These are phyloP conservation scores for Fusarium sp. DNA, from an alignment of 2,329 filamentous ascomycete genomes.

Conservation along the genomic window DNA sequence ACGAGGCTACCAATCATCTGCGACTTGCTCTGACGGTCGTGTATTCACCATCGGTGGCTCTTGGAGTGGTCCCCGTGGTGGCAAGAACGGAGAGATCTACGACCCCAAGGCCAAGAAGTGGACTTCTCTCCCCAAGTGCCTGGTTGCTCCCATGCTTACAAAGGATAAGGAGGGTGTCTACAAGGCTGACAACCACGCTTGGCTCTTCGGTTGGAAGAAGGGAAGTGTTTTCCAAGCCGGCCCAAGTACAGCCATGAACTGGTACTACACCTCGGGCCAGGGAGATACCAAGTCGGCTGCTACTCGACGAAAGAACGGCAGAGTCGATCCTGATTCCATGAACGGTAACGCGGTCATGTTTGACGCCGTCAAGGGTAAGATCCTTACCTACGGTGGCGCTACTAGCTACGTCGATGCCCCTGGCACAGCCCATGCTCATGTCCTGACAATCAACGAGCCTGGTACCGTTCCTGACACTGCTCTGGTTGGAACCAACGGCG, in stretches of 20 bases:
- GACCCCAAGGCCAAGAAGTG: slow-evolving; percentile 30
- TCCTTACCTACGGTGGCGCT: slow-evolving; percentile 67
- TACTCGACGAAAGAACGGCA: slow-evolving; percentile 49
- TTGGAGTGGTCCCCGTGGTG: slow-evolving; percentile 35
- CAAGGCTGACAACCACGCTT: slow-evolving; percentile 52
- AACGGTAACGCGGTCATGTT: slow-evolving; percentile 71
- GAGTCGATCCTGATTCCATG: slow-evolving; percentile 66
- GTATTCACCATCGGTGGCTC: slow-evolving; percentile 43
- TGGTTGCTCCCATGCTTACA: slow-evolving; percentile 65
- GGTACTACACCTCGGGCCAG: slow-evolving; percentile 61
- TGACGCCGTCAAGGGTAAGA: slow-evolving; percentile 70
- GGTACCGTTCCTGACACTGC: slow-evolving; percentile 21
- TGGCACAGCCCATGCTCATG: slow-evolving; percentile 61
- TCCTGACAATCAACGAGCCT: slow-evolving; percentile 62
- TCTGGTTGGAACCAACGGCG: slow-evolving; percentile 23
- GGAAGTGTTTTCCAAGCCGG: slow-evolving; percentile 67
- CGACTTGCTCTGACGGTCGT: slow-evolving; percentile 36
- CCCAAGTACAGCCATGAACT: slow-evolving; percentile 68
- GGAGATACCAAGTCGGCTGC: slow-evolving; percentile 47
- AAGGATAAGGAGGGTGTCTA: slow-evolving; percentile 58
- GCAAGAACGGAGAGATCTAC: slow-evolving; percentile 42
- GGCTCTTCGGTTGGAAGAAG: slow-evolving; percentile 59
- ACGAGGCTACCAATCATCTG: slow-evolving; percentile 39
- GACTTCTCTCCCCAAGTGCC: slow-evolving; percentile 51
- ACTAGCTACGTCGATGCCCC: slow-evolving; percentile 60